Evolutionary conservation across 257 asterid genomes (phyloP).

Genomic region (Sherardia arvensis): DNA sequence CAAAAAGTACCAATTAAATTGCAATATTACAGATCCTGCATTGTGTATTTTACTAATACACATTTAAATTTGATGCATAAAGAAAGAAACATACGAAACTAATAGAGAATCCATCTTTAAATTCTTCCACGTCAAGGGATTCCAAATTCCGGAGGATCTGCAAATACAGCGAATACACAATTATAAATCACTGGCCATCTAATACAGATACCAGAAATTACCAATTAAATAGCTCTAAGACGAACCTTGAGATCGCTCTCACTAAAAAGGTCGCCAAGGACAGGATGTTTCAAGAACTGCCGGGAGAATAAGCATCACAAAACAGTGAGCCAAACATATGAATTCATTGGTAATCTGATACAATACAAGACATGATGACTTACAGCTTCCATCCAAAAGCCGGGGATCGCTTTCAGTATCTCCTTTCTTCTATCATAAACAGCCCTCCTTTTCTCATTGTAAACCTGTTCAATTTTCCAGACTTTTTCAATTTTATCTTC

Average conservation of each 20-base stretch:
- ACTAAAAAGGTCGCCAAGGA: conserved; percentile 34
- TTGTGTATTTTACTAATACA: neutral
- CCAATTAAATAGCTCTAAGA: conserved; percentile 4
- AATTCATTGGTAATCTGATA: conserved; percentile 8
- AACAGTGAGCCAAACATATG: conserved; percentile 3
- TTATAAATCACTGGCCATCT: neutral
- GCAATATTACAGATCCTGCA: neutral
- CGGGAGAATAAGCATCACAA: neutral
- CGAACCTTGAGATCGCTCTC: conserved; percentile 44
- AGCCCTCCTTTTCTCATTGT: conserved; percentile 33
- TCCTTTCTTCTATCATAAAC: conserved; percentile 34
- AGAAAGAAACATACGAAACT: conserved; percentile 36
- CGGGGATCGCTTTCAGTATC: conserved; percentile 36
- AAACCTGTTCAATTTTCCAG: conserved; percentile 33
- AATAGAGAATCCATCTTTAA: conserved; percentile 49
- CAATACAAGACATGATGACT: conserved; percentile 14
- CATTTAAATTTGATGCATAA: neutral
- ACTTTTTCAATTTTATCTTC: conserved; percentile 35
- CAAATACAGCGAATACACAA: conserved; percentile 1
- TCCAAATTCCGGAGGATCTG: conserved; percentile 46
- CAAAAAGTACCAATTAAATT: neutral
- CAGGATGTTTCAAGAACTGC: conserved; percentile 58
- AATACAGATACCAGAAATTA: conserved; percentile 5
- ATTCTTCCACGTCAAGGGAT: conserved; percentile 50
- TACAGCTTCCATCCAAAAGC: conserved; percentile 53